These are phyloP conservation scores for Verticillium zaregamsianum DNA, from an alignment of 2,329 filamentous ascomycete species.

Conservation along the genomic window DNA sequence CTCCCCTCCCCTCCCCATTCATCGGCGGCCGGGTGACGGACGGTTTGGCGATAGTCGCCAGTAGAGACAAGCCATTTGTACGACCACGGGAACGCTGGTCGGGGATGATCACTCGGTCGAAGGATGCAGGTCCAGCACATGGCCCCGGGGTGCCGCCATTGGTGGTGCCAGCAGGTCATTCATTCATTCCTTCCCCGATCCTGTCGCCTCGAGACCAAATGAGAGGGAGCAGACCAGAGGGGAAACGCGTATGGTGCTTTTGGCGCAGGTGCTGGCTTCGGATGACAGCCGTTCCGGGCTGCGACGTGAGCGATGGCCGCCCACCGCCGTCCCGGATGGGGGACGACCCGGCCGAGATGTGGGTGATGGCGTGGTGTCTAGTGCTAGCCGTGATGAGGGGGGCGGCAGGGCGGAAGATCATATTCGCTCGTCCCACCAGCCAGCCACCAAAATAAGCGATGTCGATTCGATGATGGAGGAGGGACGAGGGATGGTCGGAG, in stretches of 20 bases:
- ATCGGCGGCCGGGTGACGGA: neutral
- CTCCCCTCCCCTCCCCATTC: neutral
- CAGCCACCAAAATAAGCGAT: too few relatives aligned
- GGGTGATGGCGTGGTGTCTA: neutral
- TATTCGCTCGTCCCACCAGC: neutral
- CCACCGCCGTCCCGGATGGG: neutral
- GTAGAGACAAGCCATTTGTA: neutral
- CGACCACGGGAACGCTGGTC: neutral
- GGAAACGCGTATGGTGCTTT: neutral
- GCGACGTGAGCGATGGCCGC: neutral
- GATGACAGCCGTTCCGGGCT: constrained; percentile 2
- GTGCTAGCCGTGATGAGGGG: neutral
- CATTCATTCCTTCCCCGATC: neutral
- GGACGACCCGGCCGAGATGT: neutral
- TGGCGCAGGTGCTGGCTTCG: constrained; percentile 1
- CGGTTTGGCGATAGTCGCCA: neutral
- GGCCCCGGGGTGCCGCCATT: neutral
- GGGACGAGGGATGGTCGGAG: neutral
- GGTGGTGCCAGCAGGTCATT: neutral
- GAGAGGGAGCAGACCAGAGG: neutral
- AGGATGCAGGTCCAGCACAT: neutral
- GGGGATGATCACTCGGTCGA: neutral
- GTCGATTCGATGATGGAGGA: too few relatives aligned
- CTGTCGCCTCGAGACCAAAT: neutral
- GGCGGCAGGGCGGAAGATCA: neutral